Evolutionary conservation across 306 rosid species (phyloP), one percentile per base, ranked within the genome.

Genomic region (Citrullus colocynthis): DNA sequence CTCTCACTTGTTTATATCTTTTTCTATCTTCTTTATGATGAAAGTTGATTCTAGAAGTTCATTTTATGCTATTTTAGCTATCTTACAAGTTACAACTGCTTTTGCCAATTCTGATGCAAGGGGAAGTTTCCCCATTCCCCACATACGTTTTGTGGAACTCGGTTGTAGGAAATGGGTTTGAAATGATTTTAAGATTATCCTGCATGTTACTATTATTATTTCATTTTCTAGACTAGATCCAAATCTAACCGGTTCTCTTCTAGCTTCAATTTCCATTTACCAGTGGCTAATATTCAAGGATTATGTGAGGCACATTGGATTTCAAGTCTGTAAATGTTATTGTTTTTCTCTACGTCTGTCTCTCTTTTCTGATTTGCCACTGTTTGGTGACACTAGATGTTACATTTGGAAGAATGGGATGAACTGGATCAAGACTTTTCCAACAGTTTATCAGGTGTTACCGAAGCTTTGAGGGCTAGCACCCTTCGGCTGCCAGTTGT

Each of bases 401-500:
- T 28, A 52, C 85, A 83, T 85, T 84, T 90, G 90, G 97, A 92
- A 84, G 96, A 90, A 49, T 92, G 97, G 94, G 90, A 89, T 56
- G 84, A 77, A 75, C 37, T 90, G 87, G 96, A 95, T 83, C 79
- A 57, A 83, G 88, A 85, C 71, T 91, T 88, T 87, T 88, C 90
- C 45, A 81, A 85, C 80, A 90, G 95, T 36, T 89, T 95, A 59
- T 90, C 88, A 17, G 98, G 97, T 78, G 98, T 93, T 77, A 88
- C 78, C 39, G 96, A 92, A 84, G 95, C 97, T 55, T 78, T 95
- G 80, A 87, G 69, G 87, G 97, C 96, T 66, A 95, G 98, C 85
- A 90, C 95, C 78, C 97, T 95, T 78, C 98, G 97, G 54, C 97
- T 95, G 80, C 98, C 97, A 16, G 90, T 95, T 80, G 92, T 86